These are phyloP conservation scores for Tuber borchii DNA, from an alignment of 495 filamentous ascomycete genomes.

Conservation along the genomic window DNA sequence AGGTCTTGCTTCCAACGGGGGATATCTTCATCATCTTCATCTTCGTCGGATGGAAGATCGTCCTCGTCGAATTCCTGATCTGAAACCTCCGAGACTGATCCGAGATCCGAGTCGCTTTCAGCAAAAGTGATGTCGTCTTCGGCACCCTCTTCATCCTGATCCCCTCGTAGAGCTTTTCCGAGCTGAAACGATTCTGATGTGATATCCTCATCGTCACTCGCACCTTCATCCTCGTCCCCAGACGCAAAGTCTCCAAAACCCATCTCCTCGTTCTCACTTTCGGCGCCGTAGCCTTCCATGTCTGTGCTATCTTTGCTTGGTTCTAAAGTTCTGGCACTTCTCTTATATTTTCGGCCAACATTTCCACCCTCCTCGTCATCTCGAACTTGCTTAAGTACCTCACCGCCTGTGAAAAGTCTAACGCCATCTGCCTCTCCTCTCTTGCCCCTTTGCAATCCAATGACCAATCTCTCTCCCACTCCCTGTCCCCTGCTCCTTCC, in stretches of 20 bases:
- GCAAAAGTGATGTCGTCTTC: slow-evolving; percentile 77
- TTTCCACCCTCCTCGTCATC: slow-evolving; percentile 50
- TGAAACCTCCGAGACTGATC: slow-evolving; percentile 68
- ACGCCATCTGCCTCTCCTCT: slow-evolving; percentile 78
- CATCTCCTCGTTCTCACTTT: slow-evolving; percentile 50
- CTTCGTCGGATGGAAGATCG: slow-evolving; percentile 46
- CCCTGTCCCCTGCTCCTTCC: slow-evolving; percentile 63
- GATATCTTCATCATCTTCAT: slow-evolving; percentile 59
- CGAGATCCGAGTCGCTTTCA: slow-evolving; percentile 91
- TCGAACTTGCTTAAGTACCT: slow-evolving; percentile 56
- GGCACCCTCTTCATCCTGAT: slow-evolving; percentile 45
- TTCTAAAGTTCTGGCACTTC: slow-evolving; percentile 60
- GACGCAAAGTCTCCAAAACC: slow-evolving; percentile 58
- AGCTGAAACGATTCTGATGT: slow-evolving; percentile 47
- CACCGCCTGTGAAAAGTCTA: slow-evolving; percentile 72
- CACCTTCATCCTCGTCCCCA: slow-evolving; percentile 52
- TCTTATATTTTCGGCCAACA: slow-evolving; percentile 62
- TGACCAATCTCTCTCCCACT: slow-evolving; percentile 85
- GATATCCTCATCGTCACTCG: slow-evolving; percentile 49
- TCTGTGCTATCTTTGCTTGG: slow-evolving; percentile 48
- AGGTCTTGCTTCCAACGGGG: slow-evolving; percentile 83
- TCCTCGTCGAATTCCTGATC: slow-evolving; percentile 59
- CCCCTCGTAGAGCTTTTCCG: slow-evolving; percentile 52
- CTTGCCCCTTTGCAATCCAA: slow-evolving; percentile 77
- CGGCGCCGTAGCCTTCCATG: slow-evolving; percentile 41